phyloP scores from a whole-genome alignment of 768 basidiomycete species.

The Ramaria sp. region DNA sequence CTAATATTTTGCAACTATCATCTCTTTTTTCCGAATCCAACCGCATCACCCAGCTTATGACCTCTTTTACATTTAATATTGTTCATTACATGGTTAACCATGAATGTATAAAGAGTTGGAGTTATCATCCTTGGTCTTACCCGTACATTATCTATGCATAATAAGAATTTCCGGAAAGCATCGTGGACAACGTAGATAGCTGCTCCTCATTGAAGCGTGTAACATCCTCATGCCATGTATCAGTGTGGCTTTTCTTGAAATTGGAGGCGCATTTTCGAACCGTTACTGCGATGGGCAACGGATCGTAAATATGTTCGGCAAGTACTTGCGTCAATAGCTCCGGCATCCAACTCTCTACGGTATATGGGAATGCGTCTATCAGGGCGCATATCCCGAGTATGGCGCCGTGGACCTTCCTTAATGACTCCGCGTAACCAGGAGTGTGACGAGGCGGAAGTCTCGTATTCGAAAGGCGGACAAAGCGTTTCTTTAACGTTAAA shows the following conservation, averaged over 20 bases:
- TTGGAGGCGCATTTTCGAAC: slow-evolving; percentile 72
- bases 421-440: slow-evolving; percentile 46
- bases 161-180: slow-evolving; percentile 78
- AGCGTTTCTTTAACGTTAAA: slow-evolving; percentile 56
- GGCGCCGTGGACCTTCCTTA: slow-evolving; percentile 79
- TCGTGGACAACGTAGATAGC: slow-evolving; percentile 67
- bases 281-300: slow-evolving; percentile 77
- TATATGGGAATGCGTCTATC: slow-evolving; percentile 91
- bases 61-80: too few relatives aligned
- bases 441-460: slow-evolving; percentile 1
- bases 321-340: slow-evolving; percentile 68
- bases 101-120: too few relatives aligned
- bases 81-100: too few relatives aligned
- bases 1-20: too few relatives aligned
- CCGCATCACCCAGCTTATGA: too few relatives aligned
- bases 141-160: slow-evolving; percentile 29
- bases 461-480: slow-evolving; percentile 54
- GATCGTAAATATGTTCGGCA: slow-evolving; percentile 79
- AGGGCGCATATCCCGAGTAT: slow-evolving; percentile 91
- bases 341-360: slow-evolving; percentile 91
- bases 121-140: neutral
- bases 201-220: slow-evolving; percentile 83
- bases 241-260: slow-evolving; percentile 67
- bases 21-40: too few relatives aligned
- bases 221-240: slow-evolving; percentile 85